phyloP scores from a whole-genome alignment of 352 stramenopile species.

The Pythium grandisporangium region DNA sequence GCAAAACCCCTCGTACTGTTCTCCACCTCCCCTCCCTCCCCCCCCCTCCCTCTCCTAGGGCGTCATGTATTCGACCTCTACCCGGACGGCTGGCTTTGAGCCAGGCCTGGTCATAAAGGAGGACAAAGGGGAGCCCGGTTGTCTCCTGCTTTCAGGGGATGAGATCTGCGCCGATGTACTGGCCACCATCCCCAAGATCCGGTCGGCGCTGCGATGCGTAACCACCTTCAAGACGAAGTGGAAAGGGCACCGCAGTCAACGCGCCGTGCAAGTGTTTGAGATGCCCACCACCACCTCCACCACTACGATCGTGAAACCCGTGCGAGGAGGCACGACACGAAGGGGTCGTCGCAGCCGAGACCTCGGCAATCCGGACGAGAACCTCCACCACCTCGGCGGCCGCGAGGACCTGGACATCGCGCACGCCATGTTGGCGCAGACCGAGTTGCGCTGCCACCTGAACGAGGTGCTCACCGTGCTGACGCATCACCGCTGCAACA shows the following conservation, averaged over 20 bases:
- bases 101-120: too few species aligned
- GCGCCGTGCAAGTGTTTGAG: constrained; percentile 18
- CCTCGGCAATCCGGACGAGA: constrained; percentile 1
- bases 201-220: constrained; percentile 15
- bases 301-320: constrained; percentile 31
- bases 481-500: constrained; percentile 13
- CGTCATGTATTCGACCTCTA: too few species aligned
- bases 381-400: constrained; percentile 14
- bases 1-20: too few species aligned
- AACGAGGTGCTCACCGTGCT: neutral
- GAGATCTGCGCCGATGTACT: constrained; percentile 31
- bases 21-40: too few species aligned
- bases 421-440: neutral
- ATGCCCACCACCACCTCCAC: too few species aligned
- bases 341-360: constrained; percentile 10
- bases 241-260: constrained; percentile 13
- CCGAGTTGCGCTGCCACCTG: neutral
- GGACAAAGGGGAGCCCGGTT: too few species aligned
- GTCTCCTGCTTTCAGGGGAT: too few species aligned
- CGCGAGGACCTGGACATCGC: constrained; percentile 30
- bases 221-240: constrained; percentile 14
- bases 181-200: constrained; percentile 24
- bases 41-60: too few species aligned
- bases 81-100: too few species aligned
- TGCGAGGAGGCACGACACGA: constrained; percentile 6